Base-by-base conservation (phyloP, 1,284 basidiomycete genomes). In the Polyporus tsugae region DNA sequence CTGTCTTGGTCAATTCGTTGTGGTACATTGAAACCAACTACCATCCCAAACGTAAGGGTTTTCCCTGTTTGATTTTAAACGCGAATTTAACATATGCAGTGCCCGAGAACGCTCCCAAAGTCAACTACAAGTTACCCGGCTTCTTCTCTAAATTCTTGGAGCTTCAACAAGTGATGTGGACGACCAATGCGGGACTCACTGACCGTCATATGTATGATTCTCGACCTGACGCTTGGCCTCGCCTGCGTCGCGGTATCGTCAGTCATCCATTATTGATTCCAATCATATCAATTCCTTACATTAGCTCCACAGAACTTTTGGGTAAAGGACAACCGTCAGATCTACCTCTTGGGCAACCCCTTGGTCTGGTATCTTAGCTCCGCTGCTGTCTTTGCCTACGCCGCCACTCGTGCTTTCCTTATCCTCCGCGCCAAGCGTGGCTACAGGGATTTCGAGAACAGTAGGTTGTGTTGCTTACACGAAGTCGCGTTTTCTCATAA, bases 151-250 rank as follows among this genome's bases (percentile, higher is more conserved):
- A 98, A 81, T 99, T 99, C 84, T 85, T 87, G 77, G 97, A 99
- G 78, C 84, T 99, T 42, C 96, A 99, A 77, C 85, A 87, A 73
- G 96, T 97, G 68, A 99, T 99, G 97, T 99, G 96, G 96, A 90
- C 87, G n/a, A 99, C 97, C 29, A 99, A 99, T 76, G 94, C 95
- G 29, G 97, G 95, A 0, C 82, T 99, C 69, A 99, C 97, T 0
- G 96, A 98, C 75, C 89, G 95, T 25, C 98, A 99, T 77, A 92
- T 91, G 0, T 99, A 94, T 77, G 97, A 99, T 79, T 99, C 97
- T 38, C 87, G 97, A 15, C 98, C 97, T 2, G 85, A 88, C 67
- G 85, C 89, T 0, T 99, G 98, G 98, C 97, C 97, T 10, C 84
- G 89, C 66, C 87, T 99, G 57, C 89, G 88, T 61, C 91, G 97